Evolutionary conservation across 768 basidiomycete species (phyloP), one percentile per base, ranked within the genome.

Genomic region (Candolleomyces aberdarensis): DNA sequence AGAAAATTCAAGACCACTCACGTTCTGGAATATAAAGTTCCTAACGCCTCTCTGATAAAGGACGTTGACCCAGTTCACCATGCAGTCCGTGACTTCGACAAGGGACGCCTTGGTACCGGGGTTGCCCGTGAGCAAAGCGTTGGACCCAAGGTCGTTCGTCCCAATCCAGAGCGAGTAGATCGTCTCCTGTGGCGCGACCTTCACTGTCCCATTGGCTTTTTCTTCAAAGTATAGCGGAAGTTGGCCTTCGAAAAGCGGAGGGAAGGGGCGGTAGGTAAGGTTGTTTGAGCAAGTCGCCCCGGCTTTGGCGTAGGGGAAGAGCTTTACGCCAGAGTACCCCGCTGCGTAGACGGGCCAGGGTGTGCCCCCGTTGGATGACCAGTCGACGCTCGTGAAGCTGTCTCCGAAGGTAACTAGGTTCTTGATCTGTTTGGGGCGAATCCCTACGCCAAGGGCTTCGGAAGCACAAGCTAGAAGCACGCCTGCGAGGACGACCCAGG

Each of bases 11-110:
- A 31, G 10, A 20, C n/a, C 44, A 47, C 83, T 71, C 62, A 86
- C 87, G 64, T 87, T 88, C 63, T 87, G 85, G 75, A 89, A 85
- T 54, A 89, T 69, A 66, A 89, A 87, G 65, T 89, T 86, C 49
- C 86, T 76, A 3, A 85, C 87, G 5, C 88, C 87, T 53, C 71
- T 78, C 11, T 78, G 67, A 65, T 88, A 86, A 43, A 89, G 66
- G 1, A 74, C 73, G 62, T 78, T 82, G 31, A 89, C 76, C 80
- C 84, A 87, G 51, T 85, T 80, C 4, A 88, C 72, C 68, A 83
- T 83, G 65, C 88, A 88, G 17, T 67, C 67, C 19, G 81, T 77
- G 0, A 85, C 84, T 52, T 87, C 77, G 9, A 87, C 85, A 57
- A 89, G 69, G 1, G 83, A 86, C 15, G 84, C 83, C 58, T 71